Percentiles rank a stretch among this genome's conserved stretches.
Conservation (phyloP, 495 filamentous ascomycete genomes). For the Astrothelium macrocarpum region DNA sequence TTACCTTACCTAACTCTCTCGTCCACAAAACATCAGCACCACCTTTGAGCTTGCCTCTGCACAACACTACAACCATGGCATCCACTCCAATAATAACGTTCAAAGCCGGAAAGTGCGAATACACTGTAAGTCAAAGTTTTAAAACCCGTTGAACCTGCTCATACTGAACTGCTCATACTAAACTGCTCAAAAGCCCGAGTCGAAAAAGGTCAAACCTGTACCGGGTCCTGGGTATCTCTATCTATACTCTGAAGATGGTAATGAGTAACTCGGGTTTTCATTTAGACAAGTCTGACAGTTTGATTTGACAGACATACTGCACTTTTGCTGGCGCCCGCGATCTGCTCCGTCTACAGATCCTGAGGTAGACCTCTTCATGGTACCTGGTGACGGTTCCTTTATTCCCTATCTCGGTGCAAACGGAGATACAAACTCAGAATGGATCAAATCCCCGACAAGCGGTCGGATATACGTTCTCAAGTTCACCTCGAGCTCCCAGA, state of each 20-base stretch:
- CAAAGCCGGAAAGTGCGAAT: slow-evolving; percentile 86
- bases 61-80: slow-evolving; percentile 48
- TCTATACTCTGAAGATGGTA: slow-evolving; percentile 87
- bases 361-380: slow-evolving; percentile 77
- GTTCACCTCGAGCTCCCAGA: slow-evolving; percentile 84
- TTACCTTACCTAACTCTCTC: neutral
- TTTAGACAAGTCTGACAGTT: slow-evolving; percentile 7
- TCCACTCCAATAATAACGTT: slow-evolving; percentile 84
- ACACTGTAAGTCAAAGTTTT: slow-evolving; percentile 56
- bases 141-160: slow-evolving; percentile 2
- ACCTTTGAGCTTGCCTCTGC: neutral
- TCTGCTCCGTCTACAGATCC: slow-evolving; percentile 54
- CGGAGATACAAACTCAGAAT: slow-evolving; percentile 34
- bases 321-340: slow-evolving; percentile 90
- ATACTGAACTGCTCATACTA: neutral
- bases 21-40: neutral
- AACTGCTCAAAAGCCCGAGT: slow-evolving; percentile 25
- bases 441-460: slow-evolving; percentile 58
- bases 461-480: slow-evolving; percentile 90
- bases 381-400: slow-evolving; percentile 82
- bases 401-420: slow-evolving; percentile 52
- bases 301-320: slow-evolving; percentile 57
- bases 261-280: neutral
- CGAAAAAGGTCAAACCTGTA: slow-evolving; percentile 57
- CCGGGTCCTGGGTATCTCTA: slow-evolving; percentile 80